Percentiles rank a stretch among this genome's conserved stretches.
Conservation (phyloP, 441 rosid species). For the Erysimum pusillum region DNA sequence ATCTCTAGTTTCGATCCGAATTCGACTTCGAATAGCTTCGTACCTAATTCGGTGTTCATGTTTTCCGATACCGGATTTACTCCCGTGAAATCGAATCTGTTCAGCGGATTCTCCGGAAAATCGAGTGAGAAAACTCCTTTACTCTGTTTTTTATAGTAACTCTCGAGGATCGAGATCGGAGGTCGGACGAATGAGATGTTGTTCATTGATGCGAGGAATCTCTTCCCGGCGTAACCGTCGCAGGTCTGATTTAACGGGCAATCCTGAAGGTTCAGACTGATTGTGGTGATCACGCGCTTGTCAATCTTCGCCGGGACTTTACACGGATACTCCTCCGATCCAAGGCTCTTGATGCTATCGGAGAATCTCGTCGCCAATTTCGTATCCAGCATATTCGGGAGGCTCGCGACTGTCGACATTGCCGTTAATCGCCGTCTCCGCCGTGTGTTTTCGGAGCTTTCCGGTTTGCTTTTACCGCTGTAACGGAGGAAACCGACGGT, state of each 20-base stretch:
- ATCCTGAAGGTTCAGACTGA: conserved; percentile 64
- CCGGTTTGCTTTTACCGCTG: conserved; percentile 35
- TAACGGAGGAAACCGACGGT: conserved; percentile 58
- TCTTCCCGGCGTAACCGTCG: conserved; percentile 56
- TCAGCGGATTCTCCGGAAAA: conserved; percentile 62
- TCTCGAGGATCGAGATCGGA: conserved; percentile 49
- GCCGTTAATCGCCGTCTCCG: conserved; percentile 34
- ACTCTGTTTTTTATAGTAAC: conserved; percentile 50
- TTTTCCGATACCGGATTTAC: conserved; percentile 55
- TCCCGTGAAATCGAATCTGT: conserved; percentile 56
- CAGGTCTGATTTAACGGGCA: conserved; percentile 55
- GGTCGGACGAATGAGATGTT: conserved; percentile 67
- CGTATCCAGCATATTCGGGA: conserved; percentile 58
- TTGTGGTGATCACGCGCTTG: conserved; percentile 53
- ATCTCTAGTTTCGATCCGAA: conserved; percentile 63
- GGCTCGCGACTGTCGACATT: conserved; percentile 29
- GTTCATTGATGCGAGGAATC: conserved; percentile 64
- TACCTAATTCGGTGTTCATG: conserved; percentile 59
- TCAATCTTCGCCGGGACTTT: conserved; percentile 59
- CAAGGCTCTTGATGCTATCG: conserved; percentile 53
- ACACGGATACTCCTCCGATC: conserved; percentile 59
- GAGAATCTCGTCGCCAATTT: conserved; percentile 53
- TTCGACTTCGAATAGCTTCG: conserved; percentile 56
- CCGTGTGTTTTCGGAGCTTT: neutral
- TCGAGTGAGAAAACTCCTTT: conserved; percentile 41